These are phyloP conservation scores for Ogataea nitratoaversa DNA, from an alignment of 805 yeast species.

Conservation along the genomic window DNA sequence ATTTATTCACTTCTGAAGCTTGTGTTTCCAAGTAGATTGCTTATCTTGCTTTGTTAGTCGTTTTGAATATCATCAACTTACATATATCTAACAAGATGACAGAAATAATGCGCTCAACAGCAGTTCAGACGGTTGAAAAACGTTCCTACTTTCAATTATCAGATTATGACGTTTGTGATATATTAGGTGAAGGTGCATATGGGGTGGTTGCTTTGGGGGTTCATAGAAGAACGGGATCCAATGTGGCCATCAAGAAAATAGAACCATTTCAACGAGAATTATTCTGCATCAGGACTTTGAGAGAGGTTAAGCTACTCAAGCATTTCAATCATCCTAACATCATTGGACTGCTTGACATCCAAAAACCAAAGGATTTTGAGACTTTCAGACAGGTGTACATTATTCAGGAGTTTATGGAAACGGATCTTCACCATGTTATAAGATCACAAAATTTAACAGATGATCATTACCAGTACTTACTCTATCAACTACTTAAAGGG, in stretches of 20 bases:
- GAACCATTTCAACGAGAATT: constrained; percentile 64
- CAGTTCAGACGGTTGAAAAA: constrained; percentile 15
- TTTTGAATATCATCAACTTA: no score
- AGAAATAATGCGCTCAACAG: no score
- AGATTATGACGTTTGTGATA: constrained; percentile 53
- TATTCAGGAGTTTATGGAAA: constrained; percentile 75
- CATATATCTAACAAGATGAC: no score
- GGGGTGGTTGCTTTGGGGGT: constrained; percentile 72
- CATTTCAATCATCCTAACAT: constrained; percentile 74
- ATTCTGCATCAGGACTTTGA: constrained; percentile 63
- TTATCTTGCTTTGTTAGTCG: no score
- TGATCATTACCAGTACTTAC: constrained; percentile 67
- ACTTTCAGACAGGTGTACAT: constrained; percentile 67
- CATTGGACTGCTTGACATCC: constrained; percentile 60
- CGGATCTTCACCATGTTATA: constrained; percentile 64
- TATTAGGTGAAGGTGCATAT: constrained; percentile 79
- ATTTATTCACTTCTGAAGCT: no score
- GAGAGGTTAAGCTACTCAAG: constrained; percentile 64
- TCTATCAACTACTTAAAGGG: constrained; percentile 67
- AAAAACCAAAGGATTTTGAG: constrained; percentile 56
- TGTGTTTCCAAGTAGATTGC: no score
- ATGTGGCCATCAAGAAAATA: constrained; percentile 76
- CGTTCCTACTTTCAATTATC: constrained; percentile 58
- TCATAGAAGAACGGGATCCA: constrained; percentile 51
- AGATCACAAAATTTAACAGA: constrained; percentile 52